Evolutionary conservation across 495 filamentous ascomycete genomes (phyloP).

Genomic region (Xylaria castorea): DNA sequence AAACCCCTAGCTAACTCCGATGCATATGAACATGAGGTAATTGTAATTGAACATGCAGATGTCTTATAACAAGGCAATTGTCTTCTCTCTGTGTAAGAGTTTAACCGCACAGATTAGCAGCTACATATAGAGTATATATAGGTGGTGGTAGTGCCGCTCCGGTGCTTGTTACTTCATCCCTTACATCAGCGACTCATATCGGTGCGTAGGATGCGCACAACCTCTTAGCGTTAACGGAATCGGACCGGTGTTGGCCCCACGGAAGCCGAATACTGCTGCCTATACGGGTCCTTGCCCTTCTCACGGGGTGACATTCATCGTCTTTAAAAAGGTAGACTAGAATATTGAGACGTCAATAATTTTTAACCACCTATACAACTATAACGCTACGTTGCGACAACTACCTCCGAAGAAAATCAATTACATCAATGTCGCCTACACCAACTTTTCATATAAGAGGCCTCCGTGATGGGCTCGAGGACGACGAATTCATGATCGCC

Average conservation of each 20-base stretch:
- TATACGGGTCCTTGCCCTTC: background rate
- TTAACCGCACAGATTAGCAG: background rate
- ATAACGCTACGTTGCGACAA: too few species aligned
- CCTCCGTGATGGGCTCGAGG: background rate
- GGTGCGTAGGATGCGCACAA: background rate
- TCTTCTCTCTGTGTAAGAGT: background rate
- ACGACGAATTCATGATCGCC: constrained; percentile 14
- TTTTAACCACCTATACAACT: background rate
- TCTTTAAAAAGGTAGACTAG: background rate
- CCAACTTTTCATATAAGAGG: constrained; percentile 21
- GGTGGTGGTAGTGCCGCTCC: background rate
- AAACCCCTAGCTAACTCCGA: background rate
- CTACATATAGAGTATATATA: background rate
- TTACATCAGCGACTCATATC: background rate
- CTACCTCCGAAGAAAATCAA: background rate
- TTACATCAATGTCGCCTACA: constrained; percentile 1
- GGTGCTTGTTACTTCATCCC: background rate
- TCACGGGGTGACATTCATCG: background rate
- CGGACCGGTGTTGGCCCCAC: background rate
- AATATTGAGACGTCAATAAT: background rate
- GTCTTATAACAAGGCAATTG: background rate
- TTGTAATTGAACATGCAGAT: background rate
- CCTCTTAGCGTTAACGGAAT: background rate
- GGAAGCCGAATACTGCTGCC: constrained; percentile 7
- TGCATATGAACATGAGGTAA: background rate